phyloP scores from a whole-genome alignment of 2,329 filamentous ascomycete genomes.

The Colletotrichum sp. region DNA sequence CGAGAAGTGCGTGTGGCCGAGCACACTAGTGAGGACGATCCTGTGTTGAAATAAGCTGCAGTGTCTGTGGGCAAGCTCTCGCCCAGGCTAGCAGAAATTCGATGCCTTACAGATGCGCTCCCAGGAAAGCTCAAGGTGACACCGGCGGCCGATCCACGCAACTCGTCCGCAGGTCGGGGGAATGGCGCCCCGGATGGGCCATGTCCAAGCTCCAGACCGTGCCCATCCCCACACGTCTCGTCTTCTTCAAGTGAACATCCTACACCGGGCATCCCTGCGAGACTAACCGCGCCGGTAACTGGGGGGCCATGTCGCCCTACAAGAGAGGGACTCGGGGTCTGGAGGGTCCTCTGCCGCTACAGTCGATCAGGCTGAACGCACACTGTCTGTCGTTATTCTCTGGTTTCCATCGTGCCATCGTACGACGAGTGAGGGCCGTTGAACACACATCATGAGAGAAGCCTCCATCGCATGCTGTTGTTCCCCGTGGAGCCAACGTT shows the following conservation, averaged over 20 bases:
- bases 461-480: not conserved
- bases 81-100: not conserved
- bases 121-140: not conserved
- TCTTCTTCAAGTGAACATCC: constrained; percentile 10
- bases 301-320: not conserved
- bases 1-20: not conserved
- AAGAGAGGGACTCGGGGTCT: not conserved
- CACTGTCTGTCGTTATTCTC: not conserved
- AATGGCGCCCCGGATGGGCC: not conserved
- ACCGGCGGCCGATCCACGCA: constrained; percentile 15
- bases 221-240: constrained; percentile 17
- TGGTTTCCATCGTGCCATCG: not conserved
- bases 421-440: not conserved
- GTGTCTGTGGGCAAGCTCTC: not conserved
- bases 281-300: not conserved
- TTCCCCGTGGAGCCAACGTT: not conserved
- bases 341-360: not conserved
- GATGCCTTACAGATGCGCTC: not conserved
- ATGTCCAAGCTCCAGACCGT: constrained; percentile 16
- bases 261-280: constrained; percentile 2
- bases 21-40: not conserved
- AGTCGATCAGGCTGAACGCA: not conserved
- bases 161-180: not conserved
- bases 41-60: not conserved
- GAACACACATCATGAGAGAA: not conserved